Percentiles rank a stretch among this genome's conserved stretches.
Conservation (phyloP, 768 basidiomycete species). For the Russula earlei region DNA sequence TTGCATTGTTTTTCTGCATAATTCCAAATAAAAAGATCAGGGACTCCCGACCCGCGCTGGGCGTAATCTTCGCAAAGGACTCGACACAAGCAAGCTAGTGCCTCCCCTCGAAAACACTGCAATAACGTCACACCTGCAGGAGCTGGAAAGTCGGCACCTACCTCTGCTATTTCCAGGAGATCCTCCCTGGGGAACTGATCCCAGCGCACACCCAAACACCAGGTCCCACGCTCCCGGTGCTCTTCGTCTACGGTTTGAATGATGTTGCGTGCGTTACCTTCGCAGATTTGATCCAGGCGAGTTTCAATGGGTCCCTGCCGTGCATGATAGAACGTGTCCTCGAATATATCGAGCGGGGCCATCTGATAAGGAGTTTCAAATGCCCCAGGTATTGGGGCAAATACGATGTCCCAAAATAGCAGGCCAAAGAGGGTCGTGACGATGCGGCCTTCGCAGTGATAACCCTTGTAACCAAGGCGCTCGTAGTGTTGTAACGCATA, state of each 20-base stretch:
- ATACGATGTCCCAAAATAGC: conserved; percentile 87
- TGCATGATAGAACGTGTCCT: conserved; percentile 77
- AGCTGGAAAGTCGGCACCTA: conserved; percentile 26
- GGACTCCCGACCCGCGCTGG: conserved; percentile 73
- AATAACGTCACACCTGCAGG: background rate
- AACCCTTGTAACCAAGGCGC: conserved; percentile 75
- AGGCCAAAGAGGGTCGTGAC: conserved; percentile 72
- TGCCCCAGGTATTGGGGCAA: conserved; percentile 71
- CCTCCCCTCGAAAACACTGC: conserved; percentile 67
- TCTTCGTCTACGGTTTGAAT: conserved; percentile 51
- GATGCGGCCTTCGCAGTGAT: conserved; percentile 84
- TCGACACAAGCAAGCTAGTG: conserved; percentile 65
- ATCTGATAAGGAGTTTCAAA: conserved; percentile 90
- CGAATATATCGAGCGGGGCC: conserved; percentile 80
- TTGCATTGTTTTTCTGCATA: conserved; percentile 43
- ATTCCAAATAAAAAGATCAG: conserved; percentile 90
- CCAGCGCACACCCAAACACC: conserved; percentile 85
- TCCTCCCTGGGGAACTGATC: conserved; percentile 63
- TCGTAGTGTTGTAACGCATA: conserved; percentile 80
- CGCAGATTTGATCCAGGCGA: conserved; percentile 52
- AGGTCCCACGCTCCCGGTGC: conserved; percentile 56
- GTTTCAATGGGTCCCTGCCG: conserved; percentile 57
- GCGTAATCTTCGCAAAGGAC: conserved; percentile 85
- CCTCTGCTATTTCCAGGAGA: conserved; percentile 71
- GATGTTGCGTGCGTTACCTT: conserved; percentile 47